Conservation (phyloP, 2,329 filamentous ascomycete species). For the Hymenoscyphus salicellus region DNA sequence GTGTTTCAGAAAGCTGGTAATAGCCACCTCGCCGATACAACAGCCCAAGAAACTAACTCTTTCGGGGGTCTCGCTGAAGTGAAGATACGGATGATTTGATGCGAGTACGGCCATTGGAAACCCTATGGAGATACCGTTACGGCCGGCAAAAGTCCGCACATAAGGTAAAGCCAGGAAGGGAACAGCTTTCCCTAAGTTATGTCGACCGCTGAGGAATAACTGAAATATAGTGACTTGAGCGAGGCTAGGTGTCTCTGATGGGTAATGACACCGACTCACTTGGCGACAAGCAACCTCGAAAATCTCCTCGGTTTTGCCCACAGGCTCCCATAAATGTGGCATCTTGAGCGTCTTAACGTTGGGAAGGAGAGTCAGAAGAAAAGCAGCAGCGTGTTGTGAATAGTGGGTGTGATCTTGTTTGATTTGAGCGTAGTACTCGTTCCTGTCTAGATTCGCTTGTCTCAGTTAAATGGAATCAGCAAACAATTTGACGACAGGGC, state of each 20-base stretch:
- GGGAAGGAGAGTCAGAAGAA: conserved; percentile 17
- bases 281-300: neutral
- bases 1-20: conserved; percentile 17
- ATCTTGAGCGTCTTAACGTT: conserved; percentile 13
- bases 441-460: conserved; percentile 1
- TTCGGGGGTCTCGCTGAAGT: conserved; percentile 10
- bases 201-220: neutral
- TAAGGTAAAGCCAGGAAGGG: conserved; percentile 13
- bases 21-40: conserved; percentile 15
- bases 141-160: conserved; percentile 10
- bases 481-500: conserved; percentile 1
- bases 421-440: conserved; percentile 9
- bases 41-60: conserved; percentile 6
- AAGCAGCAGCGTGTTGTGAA: conserved; percentile 13
- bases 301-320: conserved; percentile 3
- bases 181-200: conserved; percentile 7
- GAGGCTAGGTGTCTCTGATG: conserved; percentile 5
- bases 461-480: neutral
- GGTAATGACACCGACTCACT: neutral
- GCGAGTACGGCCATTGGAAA: conserved; percentile 4
- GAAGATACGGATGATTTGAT: conserved; percentile 10
- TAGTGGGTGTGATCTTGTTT: conserved; percentile 8
- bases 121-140: conserved; percentile 5
- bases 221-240: conserved; percentile 12
- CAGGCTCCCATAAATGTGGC: conserved; percentile 12